A percentile compares a stretch with the other conserved stretches of the same genome.
phyloP scores from a whole-genome alignment of 306 rosid species.

The Sophora flavescens region DNA sequence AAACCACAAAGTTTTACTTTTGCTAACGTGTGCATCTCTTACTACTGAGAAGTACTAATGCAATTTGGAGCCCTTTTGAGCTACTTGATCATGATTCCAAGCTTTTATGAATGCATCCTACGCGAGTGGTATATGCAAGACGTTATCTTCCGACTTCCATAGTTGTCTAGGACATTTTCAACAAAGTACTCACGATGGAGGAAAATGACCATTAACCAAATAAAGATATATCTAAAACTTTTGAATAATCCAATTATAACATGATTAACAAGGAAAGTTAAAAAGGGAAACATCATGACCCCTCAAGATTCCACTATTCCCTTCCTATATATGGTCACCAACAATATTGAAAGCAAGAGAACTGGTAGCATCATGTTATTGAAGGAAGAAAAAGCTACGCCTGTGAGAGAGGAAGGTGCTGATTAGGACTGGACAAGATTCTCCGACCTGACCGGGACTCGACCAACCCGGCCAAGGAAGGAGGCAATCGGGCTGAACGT shows the following conservation, averaged over 20 bases:
- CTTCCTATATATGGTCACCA: slow-evolving; percentile 35
- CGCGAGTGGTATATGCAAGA: slow-evolving; percentile 21
- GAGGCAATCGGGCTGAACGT: no score
- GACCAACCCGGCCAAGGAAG: no score
- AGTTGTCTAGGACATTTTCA: slow-evolving; percentile 35
- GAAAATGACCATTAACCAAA: slow-evolving; percentile 33
- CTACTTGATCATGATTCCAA: slow-evolving; percentile 8
- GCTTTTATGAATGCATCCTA: slow-evolving; percentile 20
- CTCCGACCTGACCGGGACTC: no score
- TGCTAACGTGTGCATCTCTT: neutral
- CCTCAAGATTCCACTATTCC: slow-evolving; percentile 23
- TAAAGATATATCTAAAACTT: slow-evolving; percentile 17
- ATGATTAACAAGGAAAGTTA: slow-evolving; percentile 36
- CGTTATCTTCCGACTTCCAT: slow-evolving; percentile 25
- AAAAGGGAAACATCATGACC: slow-evolving; percentile 46
- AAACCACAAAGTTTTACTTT: slow-evolving; percentile 17
- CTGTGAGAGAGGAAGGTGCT: slow-evolving; percentile 44
- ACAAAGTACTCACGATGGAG: slow-evolving; percentile 49
- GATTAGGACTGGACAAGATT: no score
- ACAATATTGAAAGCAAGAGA: slow-evolving; percentile 36
- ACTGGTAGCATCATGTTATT: slow-evolving; percentile 23
- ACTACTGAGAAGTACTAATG: slow-evolving; percentile 10
- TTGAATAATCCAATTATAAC: slow-evolving; percentile 7
- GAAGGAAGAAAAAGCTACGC: slow-evolving; percentile 44
- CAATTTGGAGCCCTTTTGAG: slow-evolving; percentile 35